These are phyloP conservation scores for Abelmoschus esculentus DNA, from an alignment of 345 rosid genomes.

Conservation along the genomic window DNA sequence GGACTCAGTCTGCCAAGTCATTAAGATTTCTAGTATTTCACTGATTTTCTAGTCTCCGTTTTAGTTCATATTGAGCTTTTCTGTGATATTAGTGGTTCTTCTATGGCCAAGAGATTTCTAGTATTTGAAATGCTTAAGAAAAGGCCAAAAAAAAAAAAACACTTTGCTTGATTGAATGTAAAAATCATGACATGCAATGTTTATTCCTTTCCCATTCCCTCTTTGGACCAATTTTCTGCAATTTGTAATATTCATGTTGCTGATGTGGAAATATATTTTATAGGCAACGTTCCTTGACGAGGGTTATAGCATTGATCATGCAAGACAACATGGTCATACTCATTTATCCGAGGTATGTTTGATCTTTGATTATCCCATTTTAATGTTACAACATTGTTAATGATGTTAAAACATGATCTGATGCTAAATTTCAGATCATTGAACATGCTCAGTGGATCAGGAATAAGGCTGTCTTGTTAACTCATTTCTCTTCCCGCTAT, in stretches of 20 bases:
- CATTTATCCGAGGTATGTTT: conserved; percentile 67
- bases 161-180: background rate
- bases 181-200: background rate
- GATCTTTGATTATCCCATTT: conserved; percentile 9
- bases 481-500: conserved; percentile 92
- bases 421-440: conserved; percentile 49
- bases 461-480: conserved; percentile 60
- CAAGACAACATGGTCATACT: conserved; percentile 71
- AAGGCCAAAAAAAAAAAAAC: too few relatives aligned
- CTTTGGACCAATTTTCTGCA: conserved; percentile 1
- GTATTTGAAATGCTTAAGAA: conserved; percentile 6
- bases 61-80: background rate
- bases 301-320: conserved; percentile 61
- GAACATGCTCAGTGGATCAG: conserved; percentile 86
- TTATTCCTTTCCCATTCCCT: background rate
- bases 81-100: background rate
- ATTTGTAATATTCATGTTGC: background rate
- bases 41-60: background rate
- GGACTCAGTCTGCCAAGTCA: background rate
- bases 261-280: conserved; percentile 12
- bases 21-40: background rate
- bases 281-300: conserved; percentile 95
- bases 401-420: conserved; percentile 3
- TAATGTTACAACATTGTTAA: background rate
- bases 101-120: background rate